Conservation (phyloP, 305 asterid genomes). For the Galium porrigens region DNA sequence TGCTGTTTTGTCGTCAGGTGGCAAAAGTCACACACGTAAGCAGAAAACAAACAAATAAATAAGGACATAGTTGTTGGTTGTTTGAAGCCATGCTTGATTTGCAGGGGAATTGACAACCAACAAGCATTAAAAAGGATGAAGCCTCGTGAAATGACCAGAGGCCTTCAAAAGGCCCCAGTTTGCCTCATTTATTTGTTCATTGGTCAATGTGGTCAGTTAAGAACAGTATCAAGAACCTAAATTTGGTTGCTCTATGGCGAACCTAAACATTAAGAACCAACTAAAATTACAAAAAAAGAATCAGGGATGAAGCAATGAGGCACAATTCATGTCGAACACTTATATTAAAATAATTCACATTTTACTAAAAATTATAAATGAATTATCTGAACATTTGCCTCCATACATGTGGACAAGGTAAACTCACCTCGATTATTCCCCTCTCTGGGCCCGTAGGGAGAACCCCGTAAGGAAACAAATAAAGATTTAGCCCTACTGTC, state of each 20-base stretch:
- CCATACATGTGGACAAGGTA: not conserved
- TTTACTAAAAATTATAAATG: not conserved
- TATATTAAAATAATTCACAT: not conserved
- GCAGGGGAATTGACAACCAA: not conserved
- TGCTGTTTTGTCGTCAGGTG: not conserved
- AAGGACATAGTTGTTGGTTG: not conserved
- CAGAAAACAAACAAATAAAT: not conserved
- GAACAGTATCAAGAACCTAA: not conserved
- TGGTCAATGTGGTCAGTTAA: not conserved
- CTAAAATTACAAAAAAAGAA: not conserved
- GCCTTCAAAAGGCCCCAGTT: no score
- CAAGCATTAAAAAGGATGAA: not conserved
- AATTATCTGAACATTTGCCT: not conserved
- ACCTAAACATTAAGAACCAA: not conserved
- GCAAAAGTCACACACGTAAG: not conserved
- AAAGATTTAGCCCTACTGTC: conserved; percentile 72
- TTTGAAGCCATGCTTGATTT: not conserved
- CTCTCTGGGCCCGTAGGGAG: conserved; percentile 95
- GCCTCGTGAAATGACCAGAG: not conserved
- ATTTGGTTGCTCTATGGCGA: not conserved
- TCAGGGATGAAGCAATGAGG: not conserved
- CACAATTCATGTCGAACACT: not conserved
- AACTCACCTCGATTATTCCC: conserved; percentile 89
- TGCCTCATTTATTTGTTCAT: not conserved
- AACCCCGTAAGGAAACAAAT: conserved; percentile 89